Base-by-base conservation (phyloP, 148 eudicot genomes). In the Vaccinium vitisidaea region DNA sequence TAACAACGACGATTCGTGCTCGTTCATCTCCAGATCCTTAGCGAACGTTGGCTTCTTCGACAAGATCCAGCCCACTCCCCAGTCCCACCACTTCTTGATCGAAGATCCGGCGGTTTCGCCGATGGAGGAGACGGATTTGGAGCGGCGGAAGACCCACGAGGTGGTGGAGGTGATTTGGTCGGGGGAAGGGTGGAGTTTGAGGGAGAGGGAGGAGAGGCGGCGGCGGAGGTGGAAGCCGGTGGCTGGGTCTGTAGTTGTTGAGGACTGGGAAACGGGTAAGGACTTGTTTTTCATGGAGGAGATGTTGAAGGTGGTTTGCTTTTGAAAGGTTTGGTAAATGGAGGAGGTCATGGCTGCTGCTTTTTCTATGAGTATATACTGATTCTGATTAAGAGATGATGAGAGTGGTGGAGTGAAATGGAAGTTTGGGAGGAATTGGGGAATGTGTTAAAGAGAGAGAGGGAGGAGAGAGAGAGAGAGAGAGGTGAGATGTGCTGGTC, bases 11-110 rank as follows among this genome's bases (percentile, higher is more conserved):
- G 86, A 90, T 65, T 96, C 97, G n/a, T 96, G 91, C 32, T 94
- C 93, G 79, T 93, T 96, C 94, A 96, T 91, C 84, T 96, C 99
- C 75, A 96, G 90, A 91, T 96, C 99, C 13, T 39, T 74, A 9
- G 93, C 95, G 36, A 96, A 92, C 6, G 83, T 79, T 23, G 98
- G 94, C 86, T 93, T 94, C 2, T 91, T 75, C 3, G 98, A 91
- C 2, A 93, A 81, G 84, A 96, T 88, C 99, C 98, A 96, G 15
- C 78, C 89, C 92, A 88, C 88, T 0, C 92, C 93, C 91, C 89
- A 84, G 0, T 88, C 91, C 99, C 99, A 96, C 99, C 98, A 96
- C 77, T 81, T 88, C 83, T 85, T 84, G 30, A 96, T 80, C 4
- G 93, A 92, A 67, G n/a, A 82, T 0, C 92, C 91, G 0, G 95